These are phyloP conservation scores for Ophiostoma angusticollis DNA, from an alignment of 2,329 filamentous ascomycete genomes.

Conservation along the genomic window DNA sequence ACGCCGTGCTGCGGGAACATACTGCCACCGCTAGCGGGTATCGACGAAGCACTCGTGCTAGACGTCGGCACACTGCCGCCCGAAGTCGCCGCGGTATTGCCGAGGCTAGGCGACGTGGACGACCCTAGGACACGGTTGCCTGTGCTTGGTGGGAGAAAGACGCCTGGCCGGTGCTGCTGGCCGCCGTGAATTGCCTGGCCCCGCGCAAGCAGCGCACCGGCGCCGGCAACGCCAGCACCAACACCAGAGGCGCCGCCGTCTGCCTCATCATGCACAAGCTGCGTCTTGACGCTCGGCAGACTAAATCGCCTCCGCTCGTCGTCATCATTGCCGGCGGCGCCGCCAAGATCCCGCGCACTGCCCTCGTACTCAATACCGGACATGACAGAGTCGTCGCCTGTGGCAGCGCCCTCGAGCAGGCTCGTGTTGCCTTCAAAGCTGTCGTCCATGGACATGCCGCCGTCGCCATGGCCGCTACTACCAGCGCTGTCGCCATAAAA, in stretches of 20 bases:
- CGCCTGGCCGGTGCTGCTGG: too few species aligned
- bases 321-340: slow-evolving; percentile 22
- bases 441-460: slow-evolving; percentile 6
- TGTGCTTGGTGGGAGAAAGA: neutral
- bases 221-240: neutral
- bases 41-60: slow-evolving; percentile 36
- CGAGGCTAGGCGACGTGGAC: slow-evolving; percentile 40
- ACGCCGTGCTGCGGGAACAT: slow-evolving; percentile 59
- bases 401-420: slow-evolving; percentile 16
- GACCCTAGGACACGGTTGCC: slow-evolving; percentile 26
- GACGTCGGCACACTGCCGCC: neutral
- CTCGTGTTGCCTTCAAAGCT: slow-evolving; percentile 21
- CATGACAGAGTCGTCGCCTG: slow-evolving; percentile 42
- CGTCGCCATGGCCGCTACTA: neutral
- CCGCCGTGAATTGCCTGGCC: too few species aligned
- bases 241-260: too few species aligned
- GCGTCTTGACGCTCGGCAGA: slow-evolving; percentile 59
- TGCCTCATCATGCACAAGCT: slow-evolving; percentile 45
- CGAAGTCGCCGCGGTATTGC: slow-evolving; percentile 26
- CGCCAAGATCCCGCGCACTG: neutral
- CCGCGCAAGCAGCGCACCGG: too few species aligned
- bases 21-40: slow-evolving; percentile 32
- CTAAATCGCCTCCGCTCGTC: slow-evolving; percentile 51
- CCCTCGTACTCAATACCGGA: slow-evolving; percentile 43
- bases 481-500: slow-evolving; percentile 46